Evolutionary conservation across 495 filamentous ascomycete genomes (phyloP).

Genomic region (Talaromyces proteolyticus): DNA sequence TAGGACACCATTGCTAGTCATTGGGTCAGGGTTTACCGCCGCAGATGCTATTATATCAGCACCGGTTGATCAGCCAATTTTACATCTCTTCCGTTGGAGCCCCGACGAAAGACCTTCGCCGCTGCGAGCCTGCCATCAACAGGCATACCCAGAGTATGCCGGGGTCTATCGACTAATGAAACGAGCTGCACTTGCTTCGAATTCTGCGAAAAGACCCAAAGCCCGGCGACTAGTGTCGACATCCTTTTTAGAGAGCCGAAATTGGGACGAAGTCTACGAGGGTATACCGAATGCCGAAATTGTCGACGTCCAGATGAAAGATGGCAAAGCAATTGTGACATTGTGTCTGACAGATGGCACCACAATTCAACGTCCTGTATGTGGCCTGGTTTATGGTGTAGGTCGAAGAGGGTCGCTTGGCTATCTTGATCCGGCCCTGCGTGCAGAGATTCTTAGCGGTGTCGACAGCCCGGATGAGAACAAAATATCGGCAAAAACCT

Average conservation of each 20-base stretch:
- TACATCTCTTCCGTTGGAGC: slow-evolving; percentile 61
- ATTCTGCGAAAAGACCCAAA: slow-evolving; percentile 17
- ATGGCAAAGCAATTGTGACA: slow-evolving; percentile 30
- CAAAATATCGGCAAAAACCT: slow-evolving; percentile 47
- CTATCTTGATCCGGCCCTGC: slow-evolving; percentile 47
- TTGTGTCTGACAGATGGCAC: slow-evolving; percentile 43
- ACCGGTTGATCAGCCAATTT: slow-evolving; percentile 41
- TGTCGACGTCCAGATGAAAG: slow-evolving; percentile 27
- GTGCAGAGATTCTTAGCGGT: slow-evolving; percentile 36
- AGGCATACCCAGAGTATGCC: slow-evolving; percentile 64
- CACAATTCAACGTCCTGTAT: slow-evolving; percentile 35
- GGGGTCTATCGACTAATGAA: slow-evolving; percentile 61
- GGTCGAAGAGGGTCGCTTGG: slow-evolving; percentile 53
- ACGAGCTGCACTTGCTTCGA: slow-evolving; percentile 30
- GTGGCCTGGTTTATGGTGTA: slow-evolving; percentile 52
- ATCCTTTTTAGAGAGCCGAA: slow-evolving; percentile 36
- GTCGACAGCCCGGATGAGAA: slow-evolving; percentile 14
- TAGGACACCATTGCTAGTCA: slow-evolving; percentile 40
- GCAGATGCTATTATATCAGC: slow-evolving; percentile 59
- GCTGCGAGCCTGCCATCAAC: slow-evolving; percentile 54
- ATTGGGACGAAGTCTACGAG: slow-evolving; percentile 51
- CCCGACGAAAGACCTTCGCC: slow-evolving; percentile 52
- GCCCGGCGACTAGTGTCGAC: slow-evolving; percentile 31
- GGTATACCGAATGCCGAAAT: slow-evolving; percentile 54
- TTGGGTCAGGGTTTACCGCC: slow-evolving; percentile 62